A percentile compares a stretch with the other conserved stretches of the same genome.
phyloP scores from a whole-genome alignment of 306 rosid genomes.

The Lotus japonicus region DNA sequence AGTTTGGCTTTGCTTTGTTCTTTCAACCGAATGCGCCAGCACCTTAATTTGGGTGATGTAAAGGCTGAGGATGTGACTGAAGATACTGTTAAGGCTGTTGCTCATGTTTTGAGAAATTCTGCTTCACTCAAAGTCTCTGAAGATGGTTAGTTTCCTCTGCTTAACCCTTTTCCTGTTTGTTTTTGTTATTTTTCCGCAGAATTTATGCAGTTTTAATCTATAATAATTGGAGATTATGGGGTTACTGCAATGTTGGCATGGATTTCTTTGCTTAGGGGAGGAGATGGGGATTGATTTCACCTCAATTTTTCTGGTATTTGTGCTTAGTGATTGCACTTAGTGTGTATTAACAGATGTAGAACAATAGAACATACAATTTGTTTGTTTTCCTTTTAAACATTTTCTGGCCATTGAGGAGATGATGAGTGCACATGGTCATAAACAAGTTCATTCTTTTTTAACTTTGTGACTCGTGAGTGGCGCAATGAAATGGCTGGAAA shows the following conservation, averaged over 20 bases:
- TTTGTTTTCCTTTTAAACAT: not conserved
- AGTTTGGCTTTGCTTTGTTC: conserved; percentile 74
- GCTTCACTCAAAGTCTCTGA: conserved; percentile 61
- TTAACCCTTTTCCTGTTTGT: not conserved
- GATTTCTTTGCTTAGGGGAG: not conserved
- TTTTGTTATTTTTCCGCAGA: not conserved
- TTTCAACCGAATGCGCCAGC: conserved; percentile 67
- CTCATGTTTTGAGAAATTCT: conserved; percentile 53
- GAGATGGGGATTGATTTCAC: not conserved
- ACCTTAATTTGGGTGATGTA: conserved; percentile 61
- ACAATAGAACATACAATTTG: not conserved
- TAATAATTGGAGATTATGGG: not conserved
- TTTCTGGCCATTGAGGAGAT: not conserved
- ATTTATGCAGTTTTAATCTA: not conserved
- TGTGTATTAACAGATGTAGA: not conserved
- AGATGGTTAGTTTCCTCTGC: conserved; percentile 54
- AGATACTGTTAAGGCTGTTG: conserved; percentile 60
- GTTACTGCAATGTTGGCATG: not conserved
- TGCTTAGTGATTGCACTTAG: not conserved
- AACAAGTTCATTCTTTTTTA: not conserved
- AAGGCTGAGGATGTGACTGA: conserved; percentile 45
- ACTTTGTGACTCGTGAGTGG: not conserved
- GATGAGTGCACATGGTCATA: not conserved
- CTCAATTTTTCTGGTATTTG: not conserved
- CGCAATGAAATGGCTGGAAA: not conserved